A percentile compares a stretch with the other conserved stretches of the same genome.
These are phyloP conservation scores for Trebouxia sp. DNA, from an alignment of 139 green algal genomes.

Conservation along the genomic window DNA sequence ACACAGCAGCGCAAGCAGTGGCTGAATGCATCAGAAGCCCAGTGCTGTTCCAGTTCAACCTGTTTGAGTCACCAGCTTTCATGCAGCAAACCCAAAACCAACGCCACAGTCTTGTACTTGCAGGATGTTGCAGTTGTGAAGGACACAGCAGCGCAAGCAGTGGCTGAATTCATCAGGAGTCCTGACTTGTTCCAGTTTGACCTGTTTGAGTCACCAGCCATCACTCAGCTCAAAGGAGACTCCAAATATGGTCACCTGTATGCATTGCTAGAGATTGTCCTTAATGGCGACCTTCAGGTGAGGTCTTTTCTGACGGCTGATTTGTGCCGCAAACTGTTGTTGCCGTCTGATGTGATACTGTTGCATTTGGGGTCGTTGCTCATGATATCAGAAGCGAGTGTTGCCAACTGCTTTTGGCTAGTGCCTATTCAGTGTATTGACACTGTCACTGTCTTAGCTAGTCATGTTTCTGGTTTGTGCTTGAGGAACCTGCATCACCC, in stretches of 20 bases:
- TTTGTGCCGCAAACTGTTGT: no score
- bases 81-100: no score
- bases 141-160: not conserved
- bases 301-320: not conserved
- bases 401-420: no score
- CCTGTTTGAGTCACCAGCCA: conserved; percentile 29
- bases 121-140: conserved; percentile 27
- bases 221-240: conserved; percentile 34
- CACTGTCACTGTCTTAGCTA: no score
- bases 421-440: no score
- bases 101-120: not conserved
- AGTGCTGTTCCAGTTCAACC: conserved; percentile 36
- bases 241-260: conserved; percentile 24
- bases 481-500: no score
- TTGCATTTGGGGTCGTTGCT: no score
- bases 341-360: no score
- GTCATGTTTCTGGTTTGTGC: no score
- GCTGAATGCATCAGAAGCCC: conserved; percentile 31
- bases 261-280: conserved; percentile 26
- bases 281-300: conserved; percentile 32
- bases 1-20: conserved; percentile 1
- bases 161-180: conserved; percentile 33
- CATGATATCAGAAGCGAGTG: no score
- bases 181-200: conserved; percentile 38
- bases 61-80: conserved; percentile 31